A percentile compares a stretch with the other conserved stretches of the same genome.
Evolutionary conservation across 2,329 filamentous ascomycete genomes (phyloP).

Genomic region (Fusarium sp.): DNA sequence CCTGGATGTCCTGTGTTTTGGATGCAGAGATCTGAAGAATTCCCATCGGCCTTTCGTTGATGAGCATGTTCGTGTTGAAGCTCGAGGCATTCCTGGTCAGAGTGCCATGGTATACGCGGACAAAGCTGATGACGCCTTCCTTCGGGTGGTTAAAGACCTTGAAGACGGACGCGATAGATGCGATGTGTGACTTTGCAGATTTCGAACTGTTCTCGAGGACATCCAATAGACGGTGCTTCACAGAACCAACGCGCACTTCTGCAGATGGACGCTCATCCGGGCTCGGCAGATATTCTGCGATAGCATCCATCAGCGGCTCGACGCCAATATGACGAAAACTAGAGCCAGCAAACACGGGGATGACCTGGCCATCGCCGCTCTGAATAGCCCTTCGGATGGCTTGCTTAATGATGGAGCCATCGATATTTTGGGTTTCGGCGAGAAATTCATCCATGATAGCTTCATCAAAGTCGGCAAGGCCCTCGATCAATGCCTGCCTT

Average conservation of each 20-base stretch:
- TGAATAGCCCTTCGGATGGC: slow-evolving; percentile 83
- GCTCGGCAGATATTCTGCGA: slow-evolving; percentile 89
- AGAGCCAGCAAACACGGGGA: slow-evolving; percentile 91
- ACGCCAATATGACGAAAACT: slow-evolving; percentile 96
- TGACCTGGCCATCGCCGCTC: slow-evolving; percentile 78
- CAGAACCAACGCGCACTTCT: slow-evolving; percentile 79
- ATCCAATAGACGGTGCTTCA: slow-evolving; percentile 55
- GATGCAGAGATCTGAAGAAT: slow-evolving; percentile 92
- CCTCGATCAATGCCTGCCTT: slow-evolving; percentile 83
- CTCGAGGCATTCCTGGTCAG: slow-evolving; percentile 81
- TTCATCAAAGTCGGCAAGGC: slow-evolving; percentile 91
- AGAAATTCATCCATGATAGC: slow-evolving; percentile 88
- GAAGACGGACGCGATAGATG: slow-evolving; percentile 81
- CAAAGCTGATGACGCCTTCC: slow-evolving; percentile 90
- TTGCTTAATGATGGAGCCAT: slow-evolving; percentile 76
- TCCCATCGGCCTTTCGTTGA: slow-evolving; percentile 84
- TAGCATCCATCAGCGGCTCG: slow-evolving; percentile 89
- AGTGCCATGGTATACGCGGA: slow-evolving; percentile 90
- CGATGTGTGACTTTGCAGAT: slow-evolving; percentile 54
- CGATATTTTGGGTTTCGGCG: slow-evolving; percentile 82
- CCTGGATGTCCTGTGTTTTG: slow-evolving; percentile 86
- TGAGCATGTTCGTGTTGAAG: slow-evolving; percentile 88
- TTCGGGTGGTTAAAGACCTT: slow-evolving; percentile 93
- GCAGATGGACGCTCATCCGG: slow-evolving; percentile 86
- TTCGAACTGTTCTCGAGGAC: slow-evolving; percentile 60